Conservation (phyloP, 1,284 basidiomycete species). For the Tilletiopsis washingtonensis region DNA sequence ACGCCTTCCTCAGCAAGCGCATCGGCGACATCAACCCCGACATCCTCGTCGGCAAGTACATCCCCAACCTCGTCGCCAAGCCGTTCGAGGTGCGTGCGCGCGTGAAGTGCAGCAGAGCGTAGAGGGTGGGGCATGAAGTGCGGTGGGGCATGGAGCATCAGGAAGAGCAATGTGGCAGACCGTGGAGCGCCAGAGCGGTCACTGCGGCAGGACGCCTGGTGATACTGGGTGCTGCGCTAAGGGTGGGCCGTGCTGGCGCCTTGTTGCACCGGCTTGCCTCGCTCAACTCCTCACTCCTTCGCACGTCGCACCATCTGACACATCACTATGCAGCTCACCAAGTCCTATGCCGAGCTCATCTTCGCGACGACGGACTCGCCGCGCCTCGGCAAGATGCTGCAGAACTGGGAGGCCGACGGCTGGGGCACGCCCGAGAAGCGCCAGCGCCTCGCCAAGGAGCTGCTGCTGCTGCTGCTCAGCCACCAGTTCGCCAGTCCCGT, state of each 20-base stretch:
- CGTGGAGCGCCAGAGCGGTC: too few relatives aligned
- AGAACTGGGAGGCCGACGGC: constrained; percentile 82
- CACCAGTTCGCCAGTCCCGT: constrained; percentile 66
- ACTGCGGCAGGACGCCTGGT: too few relatives aligned
- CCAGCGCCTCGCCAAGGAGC: constrained; percentile 86
- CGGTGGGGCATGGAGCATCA: too few relatives aligned
- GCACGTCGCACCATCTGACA: too few relatives aligned
- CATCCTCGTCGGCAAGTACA: constrained; percentile 66
- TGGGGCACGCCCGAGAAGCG: constrained; percentile 76
- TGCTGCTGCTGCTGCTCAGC: constrained; percentile 89
- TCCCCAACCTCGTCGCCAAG: constrained; percentile 90
- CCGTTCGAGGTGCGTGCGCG: constrained; percentile 61
- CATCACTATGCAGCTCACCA: constrained; percentile 62
- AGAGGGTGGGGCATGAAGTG: too few relatives aligned
- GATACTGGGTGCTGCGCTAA: too few relatives aligned
- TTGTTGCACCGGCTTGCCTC: too few relatives aligned
- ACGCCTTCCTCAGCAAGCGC: constrained; percentile 90
- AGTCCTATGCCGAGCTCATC: constrained; percentile 85
- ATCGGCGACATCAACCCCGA: constrained; percentile 65
- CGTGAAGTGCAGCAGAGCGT: too few relatives aligned
- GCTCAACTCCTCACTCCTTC: too few relatives aligned
- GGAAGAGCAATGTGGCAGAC: too few relatives aligned
- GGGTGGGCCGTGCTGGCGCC: too few relatives aligned
- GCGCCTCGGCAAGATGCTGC: constrained; percentile 82
- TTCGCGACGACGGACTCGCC: constrained; percentile 58